Conservation (phyloP, 192 early-diverging fungal genomes). For the Entomortierella beljakovae region DNA sequence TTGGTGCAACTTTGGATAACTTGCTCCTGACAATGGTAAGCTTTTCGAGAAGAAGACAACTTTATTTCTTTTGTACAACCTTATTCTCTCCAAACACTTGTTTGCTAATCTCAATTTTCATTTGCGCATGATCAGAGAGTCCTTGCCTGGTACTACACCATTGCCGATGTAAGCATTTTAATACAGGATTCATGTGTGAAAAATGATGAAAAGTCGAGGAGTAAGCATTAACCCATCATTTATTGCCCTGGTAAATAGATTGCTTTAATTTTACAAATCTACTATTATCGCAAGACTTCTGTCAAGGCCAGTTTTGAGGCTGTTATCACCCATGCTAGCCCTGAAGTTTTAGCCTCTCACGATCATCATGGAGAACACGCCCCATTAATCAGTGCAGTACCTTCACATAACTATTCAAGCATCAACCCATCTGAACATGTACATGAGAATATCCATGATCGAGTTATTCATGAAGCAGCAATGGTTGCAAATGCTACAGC, state of each 20-base stretch:
- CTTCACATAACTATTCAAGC: constrained; percentile 23
- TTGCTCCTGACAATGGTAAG: constrained; percentile 78
- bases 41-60: background rate
- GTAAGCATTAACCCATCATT: background rate
- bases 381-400: constrained; percentile 1
- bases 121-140: constrained; percentile 53
- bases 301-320: constrained; percentile 49
- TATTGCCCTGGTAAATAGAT: too few relatives aligned
- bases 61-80: constrained; percentile 4
- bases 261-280: constrained; percentile 71
- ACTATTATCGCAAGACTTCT: constrained; percentile 67
- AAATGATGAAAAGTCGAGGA: too few relatives aligned
- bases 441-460: constrained; percentile 45
- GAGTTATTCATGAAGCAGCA: constrained; percentile 49
- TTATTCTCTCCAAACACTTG: background rate
- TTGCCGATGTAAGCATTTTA: constrained; percentile 68
- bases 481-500: constrained; percentile 48
- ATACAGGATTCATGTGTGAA: background rate
- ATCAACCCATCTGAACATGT: constrained; percentile 32
- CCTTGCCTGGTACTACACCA: constrained; percentile 77
- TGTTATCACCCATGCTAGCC: constrained; percentile 38
- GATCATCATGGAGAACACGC: constrained; percentile 17
- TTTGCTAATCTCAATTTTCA: constrained; percentile 14
- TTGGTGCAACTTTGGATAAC: constrained; percentile 78
- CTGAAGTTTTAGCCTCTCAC: constrained; percentile 12